Evolutionary conservation across 2,329 filamentous ascomycete genomes (phyloP), one percentile per base, ranked within the genome.

Genomic region (Cladosporium colombiae): DNA sequence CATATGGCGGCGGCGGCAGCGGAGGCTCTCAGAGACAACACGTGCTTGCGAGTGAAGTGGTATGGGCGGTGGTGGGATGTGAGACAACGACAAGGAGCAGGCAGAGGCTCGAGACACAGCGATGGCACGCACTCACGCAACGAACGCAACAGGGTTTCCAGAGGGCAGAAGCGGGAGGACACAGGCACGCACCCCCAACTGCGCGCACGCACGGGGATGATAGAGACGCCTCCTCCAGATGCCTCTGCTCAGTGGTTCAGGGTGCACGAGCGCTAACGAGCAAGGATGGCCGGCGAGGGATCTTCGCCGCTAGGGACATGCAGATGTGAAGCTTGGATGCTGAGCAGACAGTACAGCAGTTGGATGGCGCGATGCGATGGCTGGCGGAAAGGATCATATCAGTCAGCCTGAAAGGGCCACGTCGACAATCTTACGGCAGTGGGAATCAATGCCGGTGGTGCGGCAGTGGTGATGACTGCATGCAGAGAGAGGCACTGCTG

Each of bases 131-230:
- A 27, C 46, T 7, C 23, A 49, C 33, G 29, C 29, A 7, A 14
- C 33, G 8, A 13, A 25, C 56, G 7, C 46, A 13, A 62, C 40
- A 52, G 59, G 46, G 59, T 62, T 31, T 8, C 29, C 49, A 49
- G 40, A 50, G 58, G 31, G 46, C 40, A 53, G 60, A 62, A 62
- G 60, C 46, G 46, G 60, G 46, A 37, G 46, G 57, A 57, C 55
- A 57, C 55, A 57, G 49, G 21, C 25, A 33, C 29, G 29, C 29
- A 31, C 29, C 29, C 29, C 10, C 52, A 57, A 18, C 23, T 11
- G 11, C 25, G 16, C 29, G n/a, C 35, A 40, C 35, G 29, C 33
- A 57, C 53, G 55, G 55, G 25, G 53, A 14, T 11, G 29, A 56
- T 56, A 29, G 23, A 55, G 52, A 55, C 40, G 40, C n/a, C 40